Evolutionary conservation across 2,329 filamentous ascomycete genomes (phyloP).

Genomic region (Taxawa tesnikishii): DNA sequence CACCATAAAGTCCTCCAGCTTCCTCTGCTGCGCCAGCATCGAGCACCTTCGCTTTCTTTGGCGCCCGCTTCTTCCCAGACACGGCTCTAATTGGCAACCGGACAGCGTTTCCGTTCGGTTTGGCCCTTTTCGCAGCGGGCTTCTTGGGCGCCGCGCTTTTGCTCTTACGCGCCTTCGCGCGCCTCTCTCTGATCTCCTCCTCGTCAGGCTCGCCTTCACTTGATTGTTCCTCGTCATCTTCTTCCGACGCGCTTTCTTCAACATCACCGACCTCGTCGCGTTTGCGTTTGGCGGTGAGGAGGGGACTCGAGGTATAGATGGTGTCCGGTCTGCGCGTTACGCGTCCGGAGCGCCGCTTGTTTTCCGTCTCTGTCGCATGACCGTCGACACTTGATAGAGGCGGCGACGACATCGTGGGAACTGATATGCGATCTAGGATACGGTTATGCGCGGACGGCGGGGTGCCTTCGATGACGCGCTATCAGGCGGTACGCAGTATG

Average conservation of each 20-base stretch:
- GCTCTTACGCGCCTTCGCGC: conserved; percentile 15
- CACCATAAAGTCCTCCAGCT: conserved; percentile 46
- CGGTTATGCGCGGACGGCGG: background rate
- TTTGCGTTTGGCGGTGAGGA: conserved; percentile 33
- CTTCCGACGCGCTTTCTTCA: conserved; percentile 16
- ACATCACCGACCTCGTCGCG: conserved; percentile 21
- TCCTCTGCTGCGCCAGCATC: conserved; percentile 40
- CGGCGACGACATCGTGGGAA: conserved; percentile 1
- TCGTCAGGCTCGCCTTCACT: conserved; percentile 29
- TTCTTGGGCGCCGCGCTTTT: conserved; percentile 19
- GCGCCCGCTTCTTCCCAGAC: conserved; percentile 30
- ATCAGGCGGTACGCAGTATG: no score
- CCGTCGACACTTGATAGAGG: conserved; percentile 2
- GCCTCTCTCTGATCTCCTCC: conserved; percentile 34
- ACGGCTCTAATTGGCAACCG: conserved; percentile 43
- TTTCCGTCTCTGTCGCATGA: conserved; percentile 1
- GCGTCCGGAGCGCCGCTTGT: conserved; percentile 9
- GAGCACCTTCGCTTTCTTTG: conserved; percentile 38
- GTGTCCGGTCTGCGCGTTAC: conserved; percentile 9
- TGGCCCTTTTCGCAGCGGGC: conserved; percentile 41
- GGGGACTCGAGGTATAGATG: conserved; percentile 5
- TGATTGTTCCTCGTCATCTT: conserved; percentile 23
- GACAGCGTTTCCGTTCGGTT: conserved; percentile 37
- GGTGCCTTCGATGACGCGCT: background rate
- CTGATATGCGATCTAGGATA: background rate